A percentile compares a stretch with the other conserved stretches of the same genome.
Conservation (phyloP, 768 basidiomycete species). For the Leucocoprinus birnbaumii region DNA sequence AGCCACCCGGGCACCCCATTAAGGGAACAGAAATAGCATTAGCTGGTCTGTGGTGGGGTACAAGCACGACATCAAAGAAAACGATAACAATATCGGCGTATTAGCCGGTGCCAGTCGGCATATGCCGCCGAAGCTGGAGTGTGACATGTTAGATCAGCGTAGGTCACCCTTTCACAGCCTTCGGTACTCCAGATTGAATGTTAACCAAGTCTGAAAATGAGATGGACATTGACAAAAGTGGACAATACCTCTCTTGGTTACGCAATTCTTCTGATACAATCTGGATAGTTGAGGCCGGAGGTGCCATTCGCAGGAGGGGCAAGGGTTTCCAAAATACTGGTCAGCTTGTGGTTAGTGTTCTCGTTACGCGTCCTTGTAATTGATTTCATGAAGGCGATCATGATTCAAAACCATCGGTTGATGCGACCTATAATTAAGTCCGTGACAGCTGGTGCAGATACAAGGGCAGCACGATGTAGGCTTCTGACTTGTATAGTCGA, state of each 20-base stretch:
- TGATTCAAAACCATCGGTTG: constrained; percentile 54
- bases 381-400: constrained; percentile 48
- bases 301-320: constrained; percentile 73
- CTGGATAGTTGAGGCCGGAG: constrained; percentile 54
- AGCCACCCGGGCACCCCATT: too few relatives aligned
- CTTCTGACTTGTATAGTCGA: not conserved
- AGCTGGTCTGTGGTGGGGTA: too few relatives aligned
- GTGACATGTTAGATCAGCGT: not conserved
- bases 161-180: not conserved
- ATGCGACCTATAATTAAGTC: constrained; percentile 81
- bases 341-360: constrained; percentile 22
- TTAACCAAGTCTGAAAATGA: constrained; percentile 88
- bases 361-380: not conserved
- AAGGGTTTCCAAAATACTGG: constrained; percentile 82
- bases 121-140: not conserved
- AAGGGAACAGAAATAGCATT: too few relatives aligned
- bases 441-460: constrained; percentile 61
- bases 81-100: too few relatives aligned
- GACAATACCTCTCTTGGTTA: constrained; percentile 13
- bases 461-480: constrained; percentile 84
- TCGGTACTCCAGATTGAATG: constrained; percentile 4
- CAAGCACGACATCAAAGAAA: too few relatives aligned
- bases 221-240: constrained; percentile 90
- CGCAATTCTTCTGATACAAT: not conserved
- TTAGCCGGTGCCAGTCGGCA: too few relatives aligned